Percentiles rank a stretch among this genome's conserved stretches.
Evolutionary conservation across 352 stramenopile species (phyloP).

Genomic region (Phytophthora parvispora): DNA sequence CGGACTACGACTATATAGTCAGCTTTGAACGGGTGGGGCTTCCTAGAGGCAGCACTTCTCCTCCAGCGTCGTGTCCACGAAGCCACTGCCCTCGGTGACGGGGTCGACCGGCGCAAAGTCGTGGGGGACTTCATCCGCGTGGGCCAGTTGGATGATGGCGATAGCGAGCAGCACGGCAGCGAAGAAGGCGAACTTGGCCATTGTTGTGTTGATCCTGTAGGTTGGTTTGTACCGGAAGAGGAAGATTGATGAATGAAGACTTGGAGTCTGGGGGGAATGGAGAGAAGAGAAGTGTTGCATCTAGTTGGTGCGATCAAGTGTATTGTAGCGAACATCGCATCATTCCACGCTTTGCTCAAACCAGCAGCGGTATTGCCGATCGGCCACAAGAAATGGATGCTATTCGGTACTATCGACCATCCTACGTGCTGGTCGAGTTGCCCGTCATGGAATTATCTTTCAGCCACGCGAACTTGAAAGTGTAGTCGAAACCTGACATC

Average conservation of each 20-base stretch:
- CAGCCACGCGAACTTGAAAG: constrained; percentile 6
- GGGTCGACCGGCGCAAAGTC: not conserved
- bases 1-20: too few relatives aligned
- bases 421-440: constrained; percentile 1
- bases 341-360: not conserved
- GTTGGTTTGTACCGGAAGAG: not conserved
- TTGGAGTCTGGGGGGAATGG: too few relatives aligned
- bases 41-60: not conserved
- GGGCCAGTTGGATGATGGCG: not conserved
- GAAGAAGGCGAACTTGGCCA: constrained; percentile 15
- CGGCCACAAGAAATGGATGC: not conserved
- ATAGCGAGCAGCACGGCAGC: constrained; percentile 2
- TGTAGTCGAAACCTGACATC: constrained; percentile 6
- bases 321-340: not conserved
- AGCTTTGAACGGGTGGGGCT: too few relatives aligned
- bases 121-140: not conserved
- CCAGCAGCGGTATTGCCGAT: not conserved
- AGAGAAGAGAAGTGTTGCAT: too few relatives aligned
- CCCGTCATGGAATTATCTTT: not conserved
- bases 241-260: constrained; percentile 10
- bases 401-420: not conserved
- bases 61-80: not conserved
- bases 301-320: not conserved
- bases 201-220: constrained; percentile 4
- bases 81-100: not conserved